Conservation (phyloP, 116 monocot species). For the Papilionanthe hybrid region DNA sequence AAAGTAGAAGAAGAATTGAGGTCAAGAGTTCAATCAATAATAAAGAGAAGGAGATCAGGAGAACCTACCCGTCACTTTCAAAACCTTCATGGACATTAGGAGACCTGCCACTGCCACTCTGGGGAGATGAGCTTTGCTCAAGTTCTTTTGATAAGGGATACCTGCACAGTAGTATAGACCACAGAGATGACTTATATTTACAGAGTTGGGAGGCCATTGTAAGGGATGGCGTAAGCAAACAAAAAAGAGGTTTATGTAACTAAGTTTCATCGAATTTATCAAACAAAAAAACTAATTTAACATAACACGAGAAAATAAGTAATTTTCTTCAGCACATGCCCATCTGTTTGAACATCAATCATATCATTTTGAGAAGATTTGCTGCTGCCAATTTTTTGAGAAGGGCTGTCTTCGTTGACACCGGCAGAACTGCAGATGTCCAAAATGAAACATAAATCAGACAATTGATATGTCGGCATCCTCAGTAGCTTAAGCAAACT, state of each 20-base stretch:
- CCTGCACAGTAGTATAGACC: background rate
- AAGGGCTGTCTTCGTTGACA: background rate
- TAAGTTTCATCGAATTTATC: background rate
- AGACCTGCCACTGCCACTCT: background rate
- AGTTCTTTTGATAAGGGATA: background rate
- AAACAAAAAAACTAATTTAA: background rate
- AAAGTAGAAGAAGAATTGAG: background rate
- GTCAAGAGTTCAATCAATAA: background rate
- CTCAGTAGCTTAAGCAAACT: background rate
- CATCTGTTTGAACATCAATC: background rate
- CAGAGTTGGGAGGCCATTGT: too few species aligned
- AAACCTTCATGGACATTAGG: background rate
- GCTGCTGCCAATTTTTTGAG: background rate
- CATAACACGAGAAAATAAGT: background rate
- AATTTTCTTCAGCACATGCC: background rate
- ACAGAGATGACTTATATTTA: background rate
- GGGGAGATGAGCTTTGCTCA: background rate
- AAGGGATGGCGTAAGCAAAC: too few species aligned
- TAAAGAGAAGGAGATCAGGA: background rate
- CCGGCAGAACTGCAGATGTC: background rate
- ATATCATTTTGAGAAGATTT: background rate
- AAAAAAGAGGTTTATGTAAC: too few species aligned
- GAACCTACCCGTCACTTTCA: background rate
- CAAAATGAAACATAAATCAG: background rate
- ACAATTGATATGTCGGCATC: background rate